Evolutionary conservation across 2,329 filamentous ascomycete genomes (phyloP).

Genomic region (Claviceps humidiphila): DNA sequence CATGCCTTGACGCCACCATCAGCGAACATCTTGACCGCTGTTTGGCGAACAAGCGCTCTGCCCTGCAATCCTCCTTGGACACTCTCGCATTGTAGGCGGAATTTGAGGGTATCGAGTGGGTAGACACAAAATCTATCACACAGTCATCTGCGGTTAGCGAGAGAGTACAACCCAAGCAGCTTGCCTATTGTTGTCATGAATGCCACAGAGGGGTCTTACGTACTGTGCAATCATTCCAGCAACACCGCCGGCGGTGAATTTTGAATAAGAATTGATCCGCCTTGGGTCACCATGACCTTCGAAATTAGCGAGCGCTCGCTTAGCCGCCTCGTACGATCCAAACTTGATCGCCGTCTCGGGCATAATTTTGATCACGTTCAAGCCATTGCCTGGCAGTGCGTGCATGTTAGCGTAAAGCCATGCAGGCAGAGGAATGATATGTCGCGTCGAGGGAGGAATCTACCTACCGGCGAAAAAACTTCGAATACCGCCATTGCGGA

Average conservation of each 20-base stretch:
- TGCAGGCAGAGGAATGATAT: background rate
- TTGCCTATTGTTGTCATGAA: background rate
- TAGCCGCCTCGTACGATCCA: slow-evolving; percentile 90
- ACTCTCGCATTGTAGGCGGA: slow-evolving; percentile 82
- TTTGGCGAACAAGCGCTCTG: slow-evolving; percentile 68
- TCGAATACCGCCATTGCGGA: slow-evolving; percentile 71
- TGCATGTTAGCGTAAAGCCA: background rate
- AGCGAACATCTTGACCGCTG: slow-evolving; percentile 74
- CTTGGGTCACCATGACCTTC: slow-evolving; percentile 80
- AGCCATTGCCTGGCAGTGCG: slow-evolving; percentile 59
- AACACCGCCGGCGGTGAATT: slow-evolving; percentile 80
- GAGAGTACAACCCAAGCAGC: background rate
- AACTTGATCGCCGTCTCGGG: slow-evolving; percentile 98
- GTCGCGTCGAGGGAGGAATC: background rate
- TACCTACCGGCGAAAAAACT: slow-evolving; percentile 82
- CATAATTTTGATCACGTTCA: slow-evolving; percentile 97
- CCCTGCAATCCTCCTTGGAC: slow-evolving; percentile 75
- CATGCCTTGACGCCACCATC: slow-evolving; percentile 62
- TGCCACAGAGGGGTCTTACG: slow-evolving; percentile 17
- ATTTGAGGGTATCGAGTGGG: slow-evolving; percentile 73
- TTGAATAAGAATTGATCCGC: slow-evolving; percentile 68
- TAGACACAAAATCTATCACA: slow-evolving; percentile 72
- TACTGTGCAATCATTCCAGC: slow-evolving; percentile 91
- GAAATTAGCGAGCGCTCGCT: slow-evolving; percentile 69
- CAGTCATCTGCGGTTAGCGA: background rate